Evolutionary conservation across 768 basidiomycete species (phyloP).

Genomic region (Rhodotorula babjevae): DNA sequence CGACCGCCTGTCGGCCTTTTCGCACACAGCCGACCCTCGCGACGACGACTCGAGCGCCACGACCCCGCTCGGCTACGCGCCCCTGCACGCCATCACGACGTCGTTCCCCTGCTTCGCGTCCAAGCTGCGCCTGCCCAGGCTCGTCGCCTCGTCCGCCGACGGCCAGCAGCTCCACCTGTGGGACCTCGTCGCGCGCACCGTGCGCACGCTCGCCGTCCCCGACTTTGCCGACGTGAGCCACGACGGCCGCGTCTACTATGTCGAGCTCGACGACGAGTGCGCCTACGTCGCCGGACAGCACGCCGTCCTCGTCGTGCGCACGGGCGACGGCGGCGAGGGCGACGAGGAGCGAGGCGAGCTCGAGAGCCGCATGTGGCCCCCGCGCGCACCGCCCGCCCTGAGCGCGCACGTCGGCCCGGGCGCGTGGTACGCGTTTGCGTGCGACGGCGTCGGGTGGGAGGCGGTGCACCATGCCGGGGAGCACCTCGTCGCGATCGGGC

Average conservation of each 20-base stretch:
- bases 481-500: slow-evolving; percentile 8
- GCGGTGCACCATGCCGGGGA: slow-evolving; percentile 22
- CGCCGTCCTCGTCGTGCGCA: neutral
- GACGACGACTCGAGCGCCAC: neutral
- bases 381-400: neutral
- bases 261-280: slow-evolving; percentile 17
- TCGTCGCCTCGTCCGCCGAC: neutral
- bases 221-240: neutral
- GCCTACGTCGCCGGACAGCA: neutral
- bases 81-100: neutral
- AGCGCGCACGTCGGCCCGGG: neutral
- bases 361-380: neutral
- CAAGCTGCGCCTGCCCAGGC: neutral
- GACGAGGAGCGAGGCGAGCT: neutral
- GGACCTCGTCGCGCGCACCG: neutral
- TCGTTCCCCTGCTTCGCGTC: neutral
- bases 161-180: neutral
- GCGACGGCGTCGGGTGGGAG: neutral
- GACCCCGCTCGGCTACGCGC: neutral
- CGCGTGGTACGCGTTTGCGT: neutral
- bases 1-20: neutral
- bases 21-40: neutral
- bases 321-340: neutral
- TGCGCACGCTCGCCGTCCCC: neutral
- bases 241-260: neutral